These are phyloP conservation scores for Kondoa subrosea DNA, from an alignment of 768 basidiomycete species.

Conservation along the genomic window DNA sequence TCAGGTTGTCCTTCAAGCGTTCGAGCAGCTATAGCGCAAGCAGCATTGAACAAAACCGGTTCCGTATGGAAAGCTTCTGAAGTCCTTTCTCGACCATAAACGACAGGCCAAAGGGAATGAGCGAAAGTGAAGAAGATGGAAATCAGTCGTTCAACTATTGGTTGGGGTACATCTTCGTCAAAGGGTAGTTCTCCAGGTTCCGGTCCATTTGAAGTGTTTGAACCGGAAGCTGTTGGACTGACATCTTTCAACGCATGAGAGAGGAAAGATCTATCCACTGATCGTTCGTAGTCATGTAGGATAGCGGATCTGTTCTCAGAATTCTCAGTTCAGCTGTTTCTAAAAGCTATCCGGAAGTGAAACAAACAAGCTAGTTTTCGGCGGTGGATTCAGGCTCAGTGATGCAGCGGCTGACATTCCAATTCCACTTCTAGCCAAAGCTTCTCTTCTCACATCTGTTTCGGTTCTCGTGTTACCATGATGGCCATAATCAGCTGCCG, in stretches of 20 bases:
- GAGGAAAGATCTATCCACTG: neutral
- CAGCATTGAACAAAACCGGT: neutral
- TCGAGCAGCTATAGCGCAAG: neutral
- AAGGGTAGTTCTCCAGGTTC: neutral
- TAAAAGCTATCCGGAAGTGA: neutral
- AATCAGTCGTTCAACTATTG: neutral
- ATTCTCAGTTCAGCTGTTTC: neutral
- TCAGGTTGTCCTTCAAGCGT: neutral
- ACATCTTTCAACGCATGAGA: neutral
- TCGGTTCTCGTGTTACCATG: neutral
- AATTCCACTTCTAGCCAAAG: neutral
- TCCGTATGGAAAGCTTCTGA: neutral
- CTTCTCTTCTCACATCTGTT: neutral
- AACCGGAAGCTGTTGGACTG: neutral
- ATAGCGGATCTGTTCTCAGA: neutral
- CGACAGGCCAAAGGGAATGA: neutral
- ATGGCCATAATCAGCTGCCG: no score
- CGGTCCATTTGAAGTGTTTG: neutral
- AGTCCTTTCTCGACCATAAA: neutral
- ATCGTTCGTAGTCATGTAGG: neutral
- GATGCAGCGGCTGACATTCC: neutral
- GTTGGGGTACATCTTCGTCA: neutral
- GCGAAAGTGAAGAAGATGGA: neutral
- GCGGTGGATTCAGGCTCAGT: neutral
- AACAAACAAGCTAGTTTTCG: neutral